Conservation (phyloP, 768 basidiomycete species). For the Mycena pura region DNA sequence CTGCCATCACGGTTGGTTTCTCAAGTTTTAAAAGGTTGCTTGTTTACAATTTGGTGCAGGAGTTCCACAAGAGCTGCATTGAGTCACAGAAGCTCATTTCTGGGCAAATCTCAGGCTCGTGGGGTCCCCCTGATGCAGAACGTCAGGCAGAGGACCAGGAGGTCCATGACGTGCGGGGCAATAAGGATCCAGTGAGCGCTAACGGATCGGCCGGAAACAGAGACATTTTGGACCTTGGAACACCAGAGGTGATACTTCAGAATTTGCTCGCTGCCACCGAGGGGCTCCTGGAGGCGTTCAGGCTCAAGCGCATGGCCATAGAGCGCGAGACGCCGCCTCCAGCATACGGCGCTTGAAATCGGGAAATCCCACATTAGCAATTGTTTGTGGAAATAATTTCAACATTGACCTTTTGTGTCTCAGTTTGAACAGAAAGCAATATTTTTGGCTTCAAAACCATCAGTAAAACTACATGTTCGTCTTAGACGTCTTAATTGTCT, state of each 20-base stretch:
- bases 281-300: slow-evolving; percentile 7
- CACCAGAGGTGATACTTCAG: slow-evolving; percentile 9
- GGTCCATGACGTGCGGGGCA: not conserved
- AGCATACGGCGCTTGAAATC: not conserved
- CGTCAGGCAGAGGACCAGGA: not conserved
- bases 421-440: too few relatives aligned
- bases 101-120: not conserved
- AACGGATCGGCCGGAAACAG: not conserved
- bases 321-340: slow-evolving; percentile 4
- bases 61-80: slow-evolving; percentile 6
- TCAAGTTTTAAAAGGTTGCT: slow-evolving; percentile 1
- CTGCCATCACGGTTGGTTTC: slow-evolving; percentile 8
- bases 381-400: too few relatives aligned
- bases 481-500: too few relatives aligned
- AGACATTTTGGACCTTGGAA: slow-evolving; percentile 1
- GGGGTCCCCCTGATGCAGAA: not conserved
- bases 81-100: slow-evolving; percentile 9
- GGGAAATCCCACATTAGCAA: not conserved
- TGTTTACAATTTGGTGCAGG: slow-evolving; percentile 6
- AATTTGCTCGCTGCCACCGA: slow-evolving; percentile 7
- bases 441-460: too few relatives aligned
- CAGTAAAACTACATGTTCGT: too few relatives aligned
- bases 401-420: too few relatives aligned
- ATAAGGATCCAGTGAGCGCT: not conserved
- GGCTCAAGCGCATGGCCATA: slow-evolving; percentile 7